Evolutionary conservation across 192 early-diverging fungal genomes (phyloP).

Genomic region (Coemansia sp.): DNA sequence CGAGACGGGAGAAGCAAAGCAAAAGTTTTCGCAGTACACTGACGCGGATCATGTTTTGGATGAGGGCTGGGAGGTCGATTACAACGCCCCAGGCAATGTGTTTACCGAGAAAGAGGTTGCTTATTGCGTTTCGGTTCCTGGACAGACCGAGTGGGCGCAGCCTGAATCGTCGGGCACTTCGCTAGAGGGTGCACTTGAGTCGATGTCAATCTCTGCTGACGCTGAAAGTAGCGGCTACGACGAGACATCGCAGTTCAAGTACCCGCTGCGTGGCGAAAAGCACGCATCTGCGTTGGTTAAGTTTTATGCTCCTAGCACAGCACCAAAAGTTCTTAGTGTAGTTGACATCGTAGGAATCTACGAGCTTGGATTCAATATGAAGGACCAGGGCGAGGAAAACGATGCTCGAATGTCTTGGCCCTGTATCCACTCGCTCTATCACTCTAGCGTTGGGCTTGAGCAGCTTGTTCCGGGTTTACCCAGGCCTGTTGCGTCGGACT

Average conservation of each 20-base stretch:
- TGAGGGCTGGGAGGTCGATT: conserved; percentile 49
- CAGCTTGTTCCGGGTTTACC: conserved; percentile 15
- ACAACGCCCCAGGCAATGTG: conserved; percentile 31
- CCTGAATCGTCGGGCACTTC: background rate
- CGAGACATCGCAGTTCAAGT: conserved; percentile 47
- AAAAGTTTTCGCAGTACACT: conserved; percentile 50
- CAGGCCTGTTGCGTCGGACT: conserved; percentile 3
- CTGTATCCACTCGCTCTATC: conserved; percentile 51
- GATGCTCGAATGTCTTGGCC: conserved; percentile 24
- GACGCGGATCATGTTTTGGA: conserved; percentile 35
- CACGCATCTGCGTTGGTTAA: conserved; percentile 69
- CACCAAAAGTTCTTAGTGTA: conserved; percentile 58
- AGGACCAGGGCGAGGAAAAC: conserved; percentile 12
- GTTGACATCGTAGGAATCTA: conserved; percentile 70
- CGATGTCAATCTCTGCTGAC: conserved; percentile 21
- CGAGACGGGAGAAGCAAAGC: conserved; percentile 39
- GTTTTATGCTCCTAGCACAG: conserved; percentile 56
- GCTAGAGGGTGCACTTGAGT: conserved; percentile 36
- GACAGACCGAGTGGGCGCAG: conserved; percentile 62
- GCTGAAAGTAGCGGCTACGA: background rate
- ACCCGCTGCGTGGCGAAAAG: conserved; percentile 58
- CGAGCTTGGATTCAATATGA: conserved; percentile 31
- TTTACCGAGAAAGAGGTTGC: conserved; percentile 65
- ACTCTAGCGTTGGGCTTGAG: conserved; percentile 8
- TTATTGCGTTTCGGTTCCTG: conserved; percentile 74